Conservation (phyloP, 768 basidiomycete species). For the Rhizopogon vulgaris region DNA sequence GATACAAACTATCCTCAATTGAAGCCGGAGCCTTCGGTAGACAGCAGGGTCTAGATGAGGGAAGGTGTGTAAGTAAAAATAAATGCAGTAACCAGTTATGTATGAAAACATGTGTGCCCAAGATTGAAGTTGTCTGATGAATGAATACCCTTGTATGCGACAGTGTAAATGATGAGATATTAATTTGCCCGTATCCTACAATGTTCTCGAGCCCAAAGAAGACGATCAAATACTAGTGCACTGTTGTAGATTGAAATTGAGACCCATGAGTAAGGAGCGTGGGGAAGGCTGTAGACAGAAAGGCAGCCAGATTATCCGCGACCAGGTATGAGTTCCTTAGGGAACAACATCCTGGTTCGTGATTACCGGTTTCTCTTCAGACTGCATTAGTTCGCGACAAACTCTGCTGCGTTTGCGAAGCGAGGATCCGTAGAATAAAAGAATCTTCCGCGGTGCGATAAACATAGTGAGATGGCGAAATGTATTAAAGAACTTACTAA, state of each 20-base stretch:
- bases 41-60: not conserved
- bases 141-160: not conserved
- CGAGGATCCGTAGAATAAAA: conserved; percentile 25
- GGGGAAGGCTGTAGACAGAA: not conserved
- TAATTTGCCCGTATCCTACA: not conserved
- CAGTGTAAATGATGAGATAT: not conserved
- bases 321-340: conserved; percentile 8
- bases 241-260: not conserved
- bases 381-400: conserved; percentile 11
- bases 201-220: not conserved
- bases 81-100: no score
- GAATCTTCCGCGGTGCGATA: conserved; percentile 9
- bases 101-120: not conserved
- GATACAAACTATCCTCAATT: no score
- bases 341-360: not conserved
- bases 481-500: conserved; percentile 31
- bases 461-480: not conserved
- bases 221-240: not conserved
- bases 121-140: not conserved
- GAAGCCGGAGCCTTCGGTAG: no score
- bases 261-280: not conserved
- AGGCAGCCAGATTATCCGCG: not conserved
- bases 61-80: not conserved
- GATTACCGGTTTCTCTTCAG: not conserved
- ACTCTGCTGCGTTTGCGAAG: conserved; percentile 20